Evolutionary conservation across 495 filamentous ascomycete species (phyloP), one percentile per base, ranked within the genome.

Genomic region (Hyphodiscus hymeniophilus): DNA sequence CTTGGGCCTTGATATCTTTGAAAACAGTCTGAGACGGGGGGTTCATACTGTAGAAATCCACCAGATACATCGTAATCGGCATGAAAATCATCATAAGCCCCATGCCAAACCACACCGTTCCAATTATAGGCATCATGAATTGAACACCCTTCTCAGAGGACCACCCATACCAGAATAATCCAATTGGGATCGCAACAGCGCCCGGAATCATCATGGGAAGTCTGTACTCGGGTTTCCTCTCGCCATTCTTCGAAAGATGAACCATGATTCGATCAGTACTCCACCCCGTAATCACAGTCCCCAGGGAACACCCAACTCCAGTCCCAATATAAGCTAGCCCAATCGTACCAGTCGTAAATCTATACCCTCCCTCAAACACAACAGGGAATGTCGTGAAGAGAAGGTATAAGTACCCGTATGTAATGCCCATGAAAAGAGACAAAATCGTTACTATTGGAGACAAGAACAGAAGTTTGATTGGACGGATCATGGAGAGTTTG

Each of bases 121-220:
- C 85, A 47, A 89, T 76, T 53, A 87, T 83, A 0, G 85, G 85
- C 35, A 71, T 74, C 39, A 89, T 82, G 84, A 84, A 90, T 59
- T 84, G 81, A 3, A 64, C 62, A 32, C 72, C 68, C 22, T 62
- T 67, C 60, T 88, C 70, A 0, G 80, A 81, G 0, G 74, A 70
- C 84, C 84, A 88, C 39, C 80, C 84, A 64, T 87, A 90, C 54
- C 80, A 72, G 52, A 89, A 75, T 7, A 90, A 60, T 0, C 85
- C 85, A 7, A 70, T 48, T 0, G 84, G 82, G 1, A 78, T 70
- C 3, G 73, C 76, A 5, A 77, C 67, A 23, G 67, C 57, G 60
- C 83, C 77, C 17, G 84, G 69, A 23, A 68, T 59, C 63, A 84
- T 79, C 0, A 81, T 84, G 0, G 81, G 82, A 1, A 84, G 69